A percentile compares a stretch with the other conserved stretches of the same genome.
phyloP scores from a whole-genome alignment of 805 yeast species.

The Candida takata region DNA sequence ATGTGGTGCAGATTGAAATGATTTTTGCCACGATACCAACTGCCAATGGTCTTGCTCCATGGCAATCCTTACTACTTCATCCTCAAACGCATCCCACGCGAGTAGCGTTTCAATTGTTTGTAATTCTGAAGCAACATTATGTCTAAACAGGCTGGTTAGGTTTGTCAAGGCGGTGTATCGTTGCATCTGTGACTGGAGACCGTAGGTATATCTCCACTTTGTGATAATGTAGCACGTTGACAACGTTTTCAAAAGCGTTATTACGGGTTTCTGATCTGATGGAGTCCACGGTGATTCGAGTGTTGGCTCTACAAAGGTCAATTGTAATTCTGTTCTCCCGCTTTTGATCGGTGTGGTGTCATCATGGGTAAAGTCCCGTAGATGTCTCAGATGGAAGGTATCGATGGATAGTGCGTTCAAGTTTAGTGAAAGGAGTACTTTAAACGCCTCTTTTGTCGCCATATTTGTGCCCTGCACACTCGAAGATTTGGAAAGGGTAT shows the following conservation, averaged over 20 bases:
- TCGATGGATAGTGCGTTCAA: neutral
- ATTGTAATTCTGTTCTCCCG: neutral
- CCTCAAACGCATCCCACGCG: neutral
- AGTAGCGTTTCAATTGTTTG: neutral
- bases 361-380: neutral
- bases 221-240: neutral
- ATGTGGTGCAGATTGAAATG: neutral
- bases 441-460: neutral
- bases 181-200: neutral
- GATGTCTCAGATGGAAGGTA: conserved; percentile 2
- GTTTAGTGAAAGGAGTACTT: neutral
- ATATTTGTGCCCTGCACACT: neutral
- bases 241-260: neutral
- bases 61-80: neutral
- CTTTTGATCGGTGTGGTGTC: neutral
- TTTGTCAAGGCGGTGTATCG: neutral
- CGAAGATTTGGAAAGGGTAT: neutral
- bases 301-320: conserved; percentile 3
- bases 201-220: neutral
- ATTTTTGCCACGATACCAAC: neutral
- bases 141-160: neutral
- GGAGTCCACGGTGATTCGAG: neutral
- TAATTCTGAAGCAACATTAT: neutral
- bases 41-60: neutral
- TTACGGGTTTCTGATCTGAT: neutral